Evolutionary conservation across 2,329 filamentous ascomycete genomes (phyloP).

Genomic region (Aspergillus hiratsukae): DNA sequence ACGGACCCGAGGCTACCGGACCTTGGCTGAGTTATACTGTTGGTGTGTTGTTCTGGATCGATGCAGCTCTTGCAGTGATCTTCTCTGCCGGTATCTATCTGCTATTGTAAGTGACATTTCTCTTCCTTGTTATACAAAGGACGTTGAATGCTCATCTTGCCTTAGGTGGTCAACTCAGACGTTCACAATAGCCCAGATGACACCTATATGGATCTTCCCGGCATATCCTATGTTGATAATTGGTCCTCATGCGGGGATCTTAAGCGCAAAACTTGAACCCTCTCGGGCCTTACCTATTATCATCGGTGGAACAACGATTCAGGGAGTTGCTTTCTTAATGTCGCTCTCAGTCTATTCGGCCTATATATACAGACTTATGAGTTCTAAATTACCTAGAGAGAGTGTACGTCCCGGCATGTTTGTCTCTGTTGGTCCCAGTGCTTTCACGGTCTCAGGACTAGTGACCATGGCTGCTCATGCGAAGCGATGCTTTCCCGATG

Average conservation of each 20-base stretch:
- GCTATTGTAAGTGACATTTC: conserved; percentile 49
- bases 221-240: conserved; percentile 76
- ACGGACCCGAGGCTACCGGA: conserved; percentile 60
- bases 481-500: conserved; percentile 43
- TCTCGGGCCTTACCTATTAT: conserved; percentile 51
- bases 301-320: conserved; percentile 56
- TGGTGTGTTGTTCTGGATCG: conserved; percentile 69
- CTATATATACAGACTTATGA: conserved; percentile 84
- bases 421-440: conserved; percentile 73
- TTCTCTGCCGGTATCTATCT: conserved; percentile 70
- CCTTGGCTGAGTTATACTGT: conserved; percentile 59
- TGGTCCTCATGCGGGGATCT: conserved; percentile 64
- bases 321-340: conserved; percentile 62
- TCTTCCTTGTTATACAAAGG: background rate
- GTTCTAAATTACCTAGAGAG: conserved; percentile 75
- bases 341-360: conserved; percentile 77
- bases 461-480: conserved; percentile 54
- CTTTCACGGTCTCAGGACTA: conserved; percentile 60
- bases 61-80: conserved; percentile 62
- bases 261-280: conserved; percentile 46
- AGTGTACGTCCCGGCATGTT: conserved; percentile 78
- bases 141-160: conserved; percentile 9
- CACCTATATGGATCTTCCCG: conserved; percentile 82
- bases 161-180: conserved; percentile 59
- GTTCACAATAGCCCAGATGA: conserved; percentile 77